Base-by-base conservation (phyloP, 2,329 filamentous ascomycete genomes). In the Calonectria crousiana region DNA sequence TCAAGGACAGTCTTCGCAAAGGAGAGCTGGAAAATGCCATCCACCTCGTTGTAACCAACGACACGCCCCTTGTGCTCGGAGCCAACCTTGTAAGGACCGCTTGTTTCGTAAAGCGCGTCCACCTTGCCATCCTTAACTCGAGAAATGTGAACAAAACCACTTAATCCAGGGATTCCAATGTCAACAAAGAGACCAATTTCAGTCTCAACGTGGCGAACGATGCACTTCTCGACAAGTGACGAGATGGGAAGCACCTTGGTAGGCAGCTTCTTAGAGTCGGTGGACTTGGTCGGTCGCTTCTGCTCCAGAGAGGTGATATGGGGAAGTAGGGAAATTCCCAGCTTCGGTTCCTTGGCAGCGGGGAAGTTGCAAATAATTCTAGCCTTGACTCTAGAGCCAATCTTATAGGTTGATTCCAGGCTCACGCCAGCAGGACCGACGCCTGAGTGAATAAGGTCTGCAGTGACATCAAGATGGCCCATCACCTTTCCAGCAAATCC, bases 141-240 rank as follows among this genome's bases (percentile, higher is more conserved):
- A 1, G 97, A 99, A 77, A 99, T 97, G 84, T 99, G 97, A 28
- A 97, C 95, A 81, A 98, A 99, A 13, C 95, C 95, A n/a, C 91
- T 88, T 3, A 96, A 88, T 36, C 92, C 95, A 5, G 84, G 76
- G 20, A 86, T 77, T 2, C 92, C 93, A 49, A 95, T 85, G 77
- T 94, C 91, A 10, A 95, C 89, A 80, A 97, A 98, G 3, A 98
- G 88, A 68, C 97, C 97, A 74, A 96, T 91, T 4, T 93, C 92
- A 6, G 92, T 88, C 77, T 97, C 94, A 3, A 98, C 95, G 78
- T 94, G 94, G 68, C 92, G 90, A 10, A 99, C 92, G 47, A 92
- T 95, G 71, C 94, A 95, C 77, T 93, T 90, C 60, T 96, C 93
- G 32, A 98, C 87, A 56, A 94, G 91, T 0, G 94, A 92, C 4